Base-by-base conservation (phyloP, 2,329 filamentous ascomycete genomes). In the Onygenales sp. region DNA sequence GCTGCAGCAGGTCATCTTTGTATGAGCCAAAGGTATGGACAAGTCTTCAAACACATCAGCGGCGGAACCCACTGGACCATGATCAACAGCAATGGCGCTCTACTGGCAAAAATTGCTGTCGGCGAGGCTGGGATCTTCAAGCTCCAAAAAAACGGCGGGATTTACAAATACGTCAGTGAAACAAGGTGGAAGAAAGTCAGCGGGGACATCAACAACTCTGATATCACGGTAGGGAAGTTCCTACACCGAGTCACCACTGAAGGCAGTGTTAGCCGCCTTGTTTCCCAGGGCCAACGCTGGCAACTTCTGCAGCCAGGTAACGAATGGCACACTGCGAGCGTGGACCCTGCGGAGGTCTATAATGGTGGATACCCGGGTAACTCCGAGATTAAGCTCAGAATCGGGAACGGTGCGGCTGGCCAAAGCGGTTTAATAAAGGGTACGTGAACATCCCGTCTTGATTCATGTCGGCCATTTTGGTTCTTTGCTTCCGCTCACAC, bases 381-480 rank as follows among this genome's bases (percentile, higher is more conserved):
- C 43, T 8, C 6, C 27, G 6, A 8, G 6, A 45, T 33, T 14
- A n/a, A 62, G 42, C 58, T 69, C 6, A 60, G 62, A 9, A 67
- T 69, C 42, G 66, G 65, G 4, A 68, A 63, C 48, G 63, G 63
- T 10, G 67, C 64, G 32, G 65, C 65, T 11, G 67, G 67, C 7
- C 65, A 68, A 54, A 66, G 61, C 6, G 65, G 66, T 7, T 51
- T 70, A 11, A 58, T 69, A 1, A 51, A 59, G 31, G 58, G 59
- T 62, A 50, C 14, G 36, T 40, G 39, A 13, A 17, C 10, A 39
- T 33, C 17, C 21, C 6, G 8, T 27, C 27, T 13, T 44, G 8
- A 36, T n/a, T 17, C 31, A 17, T 49, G 13, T 13, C 27, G 8
- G 2, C 14, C 9, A 48, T 42, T 39, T 10, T 17, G 17, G 17